Base-by-base conservation (phyloP, 495 filamentous ascomycete species). In the Aspergillus sparsus region DNA sequence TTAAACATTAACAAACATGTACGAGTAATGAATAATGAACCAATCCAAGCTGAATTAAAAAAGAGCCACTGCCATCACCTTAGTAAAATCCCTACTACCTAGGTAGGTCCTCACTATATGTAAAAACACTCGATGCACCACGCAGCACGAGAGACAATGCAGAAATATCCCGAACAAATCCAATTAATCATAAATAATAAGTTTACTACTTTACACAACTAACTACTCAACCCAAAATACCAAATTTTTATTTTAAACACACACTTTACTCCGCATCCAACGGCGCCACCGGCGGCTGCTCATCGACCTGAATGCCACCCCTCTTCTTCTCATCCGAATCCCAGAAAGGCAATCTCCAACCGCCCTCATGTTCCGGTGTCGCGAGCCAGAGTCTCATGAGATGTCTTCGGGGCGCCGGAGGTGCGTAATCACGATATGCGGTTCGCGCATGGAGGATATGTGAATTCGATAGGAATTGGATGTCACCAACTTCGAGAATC, bases 361-460 rank as follows among this genome's bases (percentile, higher is more conserved):
- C 92, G 0, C 91, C 92, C 71, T 95, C 92, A 34, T 72, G 70
- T 75, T 93, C 89, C 0, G 91, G 91, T 6, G 85, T 88, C 4
- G 86, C 85, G 42, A 96, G 73, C 92, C 91, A 96, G 55, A 95
- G 69, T 18, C 92, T 78, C 83, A 97, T 89, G n/a, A 97, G 74
- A 72, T 92, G 89, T 47, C 89, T 76, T 11, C 88, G 76, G 0
- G 88, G 86, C 57, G 77, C 63, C 45, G 87, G 77, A 0, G 85
- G 84, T 12, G 87, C 77, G 64, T 85, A 83, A 67, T 93, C 89
- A 66, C 58, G 67, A 51, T 90, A 92, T 32, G 76, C 83, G 0
- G 88, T 92, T 27, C 88, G 70, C 3, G 88, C 85, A 64, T 91
- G 88, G 55, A 91, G 66, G 33, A 90, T 76, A 57, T 91, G 88